Evolutionary conservation across 331 rosid genomes (phyloP).

Genomic region (Dryas integrifolia): DNA sequence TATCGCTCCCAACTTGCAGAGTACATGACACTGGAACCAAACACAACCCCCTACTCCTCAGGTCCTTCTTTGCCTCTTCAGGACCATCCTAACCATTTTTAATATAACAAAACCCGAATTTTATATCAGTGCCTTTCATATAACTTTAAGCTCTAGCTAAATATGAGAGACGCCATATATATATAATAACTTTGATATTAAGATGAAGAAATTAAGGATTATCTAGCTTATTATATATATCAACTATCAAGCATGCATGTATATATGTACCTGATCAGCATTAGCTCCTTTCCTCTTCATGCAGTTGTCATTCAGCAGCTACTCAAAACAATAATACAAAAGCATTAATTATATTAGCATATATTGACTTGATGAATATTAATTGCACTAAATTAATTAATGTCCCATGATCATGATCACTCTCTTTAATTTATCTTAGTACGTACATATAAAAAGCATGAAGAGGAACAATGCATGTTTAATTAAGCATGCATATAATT

Average conservation of each 20-base stretch:
- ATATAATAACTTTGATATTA: no score
- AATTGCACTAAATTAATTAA: background rate
- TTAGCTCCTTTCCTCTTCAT: conserved; percentile 67
- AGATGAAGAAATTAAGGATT: no score
- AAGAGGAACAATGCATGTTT: no score
- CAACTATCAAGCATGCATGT: background rate
- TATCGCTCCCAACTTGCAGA: conserved; percentile 88
- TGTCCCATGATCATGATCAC: background rate
- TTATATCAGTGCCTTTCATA: no score
- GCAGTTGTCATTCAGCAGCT: conserved; percentile 77
- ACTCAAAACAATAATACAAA: conserved; percentile 19
- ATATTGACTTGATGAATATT: background rate
- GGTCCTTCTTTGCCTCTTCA: conserved; percentile 70
- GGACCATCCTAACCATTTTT: conserved; percentile 33
- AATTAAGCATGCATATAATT: no score
- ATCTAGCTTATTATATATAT: no score
- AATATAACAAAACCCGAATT: background rate
- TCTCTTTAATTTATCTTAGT: conserved; percentile 3
- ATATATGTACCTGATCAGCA: conserved; percentile 39
- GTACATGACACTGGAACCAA: conserved; percentile 97
- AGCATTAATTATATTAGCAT: conserved; percentile 11
- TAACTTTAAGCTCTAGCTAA: no score
- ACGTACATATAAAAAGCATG: no score
- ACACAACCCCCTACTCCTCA: conserved; percentile 93
- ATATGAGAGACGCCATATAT: no score